Base-by-base conservation (phyloP, 108 stramenopile species). In the Nitzschia palea region DNA sequence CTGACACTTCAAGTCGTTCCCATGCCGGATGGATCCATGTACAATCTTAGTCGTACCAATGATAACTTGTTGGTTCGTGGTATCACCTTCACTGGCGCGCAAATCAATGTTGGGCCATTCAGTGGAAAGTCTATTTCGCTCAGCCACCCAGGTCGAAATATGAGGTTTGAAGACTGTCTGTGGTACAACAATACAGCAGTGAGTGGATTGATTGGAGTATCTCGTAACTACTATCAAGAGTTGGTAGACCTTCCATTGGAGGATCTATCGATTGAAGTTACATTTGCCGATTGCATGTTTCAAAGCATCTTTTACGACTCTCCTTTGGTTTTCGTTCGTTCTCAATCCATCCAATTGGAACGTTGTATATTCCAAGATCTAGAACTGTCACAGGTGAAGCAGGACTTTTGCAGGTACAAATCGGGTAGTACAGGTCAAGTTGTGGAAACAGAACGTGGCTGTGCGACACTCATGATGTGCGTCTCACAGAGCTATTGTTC, bases 251-350 rank as follows among this genome's bases (percentile, higher is more conserved):
- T 28, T 23, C 22, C 63, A 20, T n/a, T 64, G 33, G 48, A 48
- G 27, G 17, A 18, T 32, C 1, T 25, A 3, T 54, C 53, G 2
- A 42, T 55, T 25, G 53, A 67, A 9, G 22, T 67, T 4, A 67
- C 65, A 10, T 54, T 67, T 27, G 25, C 36, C 17, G 53, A 44
- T 14, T 67, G 65, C 34, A 26, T 20, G 15, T 67, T 67, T 55
- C 53, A 40, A 18, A 44, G 26, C 15, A 55, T 67, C 20, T 14
- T 67, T 4, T 67, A 67, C 53, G 53, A 67, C 26, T 1, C 34
- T 23, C 51, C 53, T 4, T 15, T 55, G 35, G 55, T 67, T 37
- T 9, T 20, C 18, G 31, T 55, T 42, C n/a, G 20, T n/a, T 14
- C n/a, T 26, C 65, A 67, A 20, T 40, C 27, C 14, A 5, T 67